Evolutionary conservation across 2,329 filamentous ascomycete genomes (phyloP).

Genomic region (Alternaria sp.): DNA sequence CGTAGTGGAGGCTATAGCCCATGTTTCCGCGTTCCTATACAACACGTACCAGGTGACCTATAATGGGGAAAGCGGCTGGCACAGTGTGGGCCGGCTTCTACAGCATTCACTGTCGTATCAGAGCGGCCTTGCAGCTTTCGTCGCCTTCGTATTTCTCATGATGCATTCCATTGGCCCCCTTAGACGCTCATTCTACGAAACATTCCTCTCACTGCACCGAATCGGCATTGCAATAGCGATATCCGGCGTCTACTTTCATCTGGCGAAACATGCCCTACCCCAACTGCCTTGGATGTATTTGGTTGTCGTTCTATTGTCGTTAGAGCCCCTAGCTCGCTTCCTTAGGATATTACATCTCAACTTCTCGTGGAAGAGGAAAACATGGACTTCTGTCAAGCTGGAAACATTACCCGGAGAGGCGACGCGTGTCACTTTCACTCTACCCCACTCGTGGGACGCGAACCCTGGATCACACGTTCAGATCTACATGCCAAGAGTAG

Average conservation of each 20-base stretch:
- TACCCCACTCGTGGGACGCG: constrained; percentile 74
- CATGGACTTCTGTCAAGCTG: constrained; percentile 58
- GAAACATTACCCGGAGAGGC: constrained; percentile 77
- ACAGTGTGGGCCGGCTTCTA: constrained; percentile 37
- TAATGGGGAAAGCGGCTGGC: constrained; percentile 54
- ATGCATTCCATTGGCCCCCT: constrained; percentile 71
- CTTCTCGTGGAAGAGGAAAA: constrained; percentile 65
- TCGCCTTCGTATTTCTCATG: constrained; percentile 64
- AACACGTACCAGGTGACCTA: constrained; percentile 46
- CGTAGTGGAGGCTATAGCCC: constrained; percentile 68
- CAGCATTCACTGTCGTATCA: constrained; percentile 55
- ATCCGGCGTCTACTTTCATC: constrained; percentile 68
- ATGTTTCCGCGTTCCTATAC: constrained; percentile 65
- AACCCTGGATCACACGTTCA: constrained; percentile 76
- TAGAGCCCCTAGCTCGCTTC: constrained; percentile 65
- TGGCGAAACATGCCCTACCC: constrained; percentile 60
- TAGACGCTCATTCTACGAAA: constrained; percentile 79
- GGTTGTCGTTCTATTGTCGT: constrained; percentile 66
- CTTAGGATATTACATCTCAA: constrained; percentile 68
- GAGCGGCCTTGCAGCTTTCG: constrained; percentile 65
- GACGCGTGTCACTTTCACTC: constrained; percentile 70
- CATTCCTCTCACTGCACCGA: constrained; percentile 75
- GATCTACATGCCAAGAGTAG: constrained; percentile 73
- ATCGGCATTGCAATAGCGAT: constrained; percentile 64
- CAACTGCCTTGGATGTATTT: constrained; percentile 66